A percentile compares a stretch with the other conserved stretches of the same genome.
Conservation (phyloP, 2,329 filamentous ascomycete genomes). For the Penicillium sp. region DNA sequence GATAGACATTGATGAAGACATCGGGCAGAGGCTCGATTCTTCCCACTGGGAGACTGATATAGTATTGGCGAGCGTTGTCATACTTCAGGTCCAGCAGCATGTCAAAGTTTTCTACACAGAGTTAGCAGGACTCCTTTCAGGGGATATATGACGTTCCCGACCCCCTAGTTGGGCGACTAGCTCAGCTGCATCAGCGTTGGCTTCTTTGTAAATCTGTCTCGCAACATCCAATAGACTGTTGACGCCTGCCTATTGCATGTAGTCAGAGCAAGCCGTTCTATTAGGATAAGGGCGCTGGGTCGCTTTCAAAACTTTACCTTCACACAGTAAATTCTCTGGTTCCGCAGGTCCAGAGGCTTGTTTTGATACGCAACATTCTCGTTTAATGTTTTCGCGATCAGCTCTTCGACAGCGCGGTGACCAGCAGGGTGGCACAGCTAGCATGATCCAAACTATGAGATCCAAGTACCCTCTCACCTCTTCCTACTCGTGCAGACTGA, state of each 20-base stretch:
- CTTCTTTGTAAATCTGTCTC: slow-evolving; percentile 82
- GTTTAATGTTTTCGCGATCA: slow-evolving; percentile 69
- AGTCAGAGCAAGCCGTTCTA: slow-evolving; percentile 1
- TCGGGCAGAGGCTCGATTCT: slow-evolving; percentile 62
- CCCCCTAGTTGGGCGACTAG: slow-evolving; percentile 64
- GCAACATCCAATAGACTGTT: slow-evolving; percentile 84
- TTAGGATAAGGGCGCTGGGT: no score
- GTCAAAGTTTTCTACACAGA: slow-evolving; percentile 48
- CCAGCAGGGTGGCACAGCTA: slow-evolving; percentile 61
- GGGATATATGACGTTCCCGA: slow-evolving; percentile 23
- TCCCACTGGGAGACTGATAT: slow-evolving; percentile 57
- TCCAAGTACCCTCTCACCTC: no score
- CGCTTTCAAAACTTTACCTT: slow-evolving; percentile 50
- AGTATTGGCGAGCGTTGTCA: slow-evolving; percentile 73
- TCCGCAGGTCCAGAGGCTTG: slow-evolving; percentile 75
- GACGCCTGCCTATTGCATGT: slow-evolving; percentile 57
- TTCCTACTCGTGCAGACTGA: slow-evolving; percentile 33
- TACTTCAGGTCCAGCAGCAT: slow-evolving; percentile 64
- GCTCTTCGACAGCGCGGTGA: slow-evolving; percentile 53
- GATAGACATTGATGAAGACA: slow-evolving; percentile 69
- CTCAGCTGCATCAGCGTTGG: slow-evolving; percentile 68
- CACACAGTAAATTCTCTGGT: slow-evolving; percentile 85
- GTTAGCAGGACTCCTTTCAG: slow-evolving; percentile 15
- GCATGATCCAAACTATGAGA: no score
- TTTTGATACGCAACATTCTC: slow-evolving; percentile 72